Evolutionary conservation across 805 yeast genomes (phyloP).

Genomic region (Wickerhamiella galacta): DNA sequence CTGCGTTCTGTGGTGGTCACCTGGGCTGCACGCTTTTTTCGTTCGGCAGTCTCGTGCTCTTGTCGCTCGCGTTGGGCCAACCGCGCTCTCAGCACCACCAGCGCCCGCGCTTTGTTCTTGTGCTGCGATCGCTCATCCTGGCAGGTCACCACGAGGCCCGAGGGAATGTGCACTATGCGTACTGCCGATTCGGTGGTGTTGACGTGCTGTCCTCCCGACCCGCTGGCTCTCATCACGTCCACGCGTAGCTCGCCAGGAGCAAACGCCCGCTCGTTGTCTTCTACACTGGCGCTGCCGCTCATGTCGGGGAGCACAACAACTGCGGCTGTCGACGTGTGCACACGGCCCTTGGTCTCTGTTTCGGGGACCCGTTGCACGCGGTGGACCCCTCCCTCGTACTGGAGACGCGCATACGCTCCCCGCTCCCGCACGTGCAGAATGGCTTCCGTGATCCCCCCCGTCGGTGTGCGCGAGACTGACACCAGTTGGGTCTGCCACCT

Average conservation of each 20-base stretch:
- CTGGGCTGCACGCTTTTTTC: constrained; percentile 56
- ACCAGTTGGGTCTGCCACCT: constrained; percentile 53
- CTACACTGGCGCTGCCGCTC: constrained; percentile 25
- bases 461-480: constrained; percentile 37
- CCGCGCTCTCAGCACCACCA: constrained; percentile 62
- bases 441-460: constrained; percentile 57
- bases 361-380: constrained; percentile 88
- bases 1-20: constrained; percentile 80
- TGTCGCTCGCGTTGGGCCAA: constrained; percentile 65
- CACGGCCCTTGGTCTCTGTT: constrained; percentile 85
- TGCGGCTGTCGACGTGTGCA: constrained; percentile 93
- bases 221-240: constrained; percentile 95
- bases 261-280: constrained; percentile 50
- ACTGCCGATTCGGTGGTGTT: constrained; percentile 97
- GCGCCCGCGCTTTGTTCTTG: constrained; percentile 83
- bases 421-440: constrained; percentile 55
- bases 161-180: constrained; percentile 76
- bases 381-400: constrained; percentile 90
- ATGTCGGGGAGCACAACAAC: constrained; percentile 71
- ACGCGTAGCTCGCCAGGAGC: constrained; percentile 77
- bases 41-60: constrained; percentile 47
- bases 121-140: constrained; percentile 96
- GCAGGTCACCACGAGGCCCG: constrained; percentile 75
- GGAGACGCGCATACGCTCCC: constrained; percentile 55
- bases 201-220: constrained; percentile 97